Evolutionary conservation across 495 filamentous ascomycete genomes (phyloP).

Genomic region (Aspergillus conjunctus): DNA sequence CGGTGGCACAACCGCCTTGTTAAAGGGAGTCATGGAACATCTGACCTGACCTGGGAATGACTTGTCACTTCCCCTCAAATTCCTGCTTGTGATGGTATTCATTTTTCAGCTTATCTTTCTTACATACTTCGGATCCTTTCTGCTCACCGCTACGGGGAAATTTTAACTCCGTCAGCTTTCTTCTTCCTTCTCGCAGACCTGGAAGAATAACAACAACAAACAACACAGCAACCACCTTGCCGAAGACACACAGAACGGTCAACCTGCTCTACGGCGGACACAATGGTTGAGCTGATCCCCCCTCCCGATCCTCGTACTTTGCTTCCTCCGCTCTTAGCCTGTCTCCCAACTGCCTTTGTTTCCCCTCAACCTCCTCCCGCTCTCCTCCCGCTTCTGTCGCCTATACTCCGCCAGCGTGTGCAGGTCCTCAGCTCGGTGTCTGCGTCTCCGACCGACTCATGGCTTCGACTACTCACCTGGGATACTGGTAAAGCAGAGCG

Average conservation of each 20-base stretch:
- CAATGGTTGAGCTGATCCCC: constrained; percentile 58
- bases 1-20: constrained; percentile 10
- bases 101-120: constrained; percentile 7
- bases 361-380: constrained; percentile 76
- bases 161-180: constrained; percentile 8
- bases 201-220: neutral
- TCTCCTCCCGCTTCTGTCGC: constrained; percentile 80
- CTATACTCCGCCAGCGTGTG: constrained; percentile 87
- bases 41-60: neutral
- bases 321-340: constrained; percentile 77
- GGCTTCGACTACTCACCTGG: constrained; percentile 91
- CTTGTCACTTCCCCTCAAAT: neutral
- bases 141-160: constrained; percentile 1
- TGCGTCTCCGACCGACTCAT: constrained; percentile 68
- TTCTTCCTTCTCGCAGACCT: neutral
- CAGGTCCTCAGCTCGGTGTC: constrained; percentile 65
- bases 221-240: neutral
- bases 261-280: constrained; percentile 12
- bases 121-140: neutral
- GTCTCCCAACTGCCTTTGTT: constrained; percentile 80
- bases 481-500: constrained; percentile 65
- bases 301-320: constrained; percentile 66
- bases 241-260: neutral
- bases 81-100: neutral
- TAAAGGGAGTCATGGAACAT: constrained; percentile 1